Conservation (phyloP, 192 early-diverging fungal species). For the Dissophora globulifera region DNA sequence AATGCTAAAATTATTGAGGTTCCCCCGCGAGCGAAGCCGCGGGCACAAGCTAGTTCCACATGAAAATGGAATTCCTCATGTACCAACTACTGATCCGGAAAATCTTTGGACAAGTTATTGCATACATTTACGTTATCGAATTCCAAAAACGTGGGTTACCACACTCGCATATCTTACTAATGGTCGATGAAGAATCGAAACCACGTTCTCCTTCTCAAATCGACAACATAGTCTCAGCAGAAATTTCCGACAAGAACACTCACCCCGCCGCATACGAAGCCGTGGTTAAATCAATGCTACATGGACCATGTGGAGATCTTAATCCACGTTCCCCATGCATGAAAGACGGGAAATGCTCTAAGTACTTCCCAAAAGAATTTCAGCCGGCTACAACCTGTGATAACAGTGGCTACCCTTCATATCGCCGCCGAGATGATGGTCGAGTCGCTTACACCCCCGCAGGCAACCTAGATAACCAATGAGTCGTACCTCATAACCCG, state of each 20-base stretch:
- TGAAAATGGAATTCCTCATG: too few species aligned
- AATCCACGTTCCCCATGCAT: conserved; percentile 21
- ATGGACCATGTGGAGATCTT: conserved; percentile 32
- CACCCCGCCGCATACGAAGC: conserved; percentile 4
- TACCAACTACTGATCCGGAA: too few species aligned
- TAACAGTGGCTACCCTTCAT: background rate
- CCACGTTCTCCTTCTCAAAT: background rate
- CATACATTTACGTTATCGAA: conserved; percentile 11
- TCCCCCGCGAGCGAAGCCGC: too few species aligned
- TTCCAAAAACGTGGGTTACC: conserved; percentile 40
- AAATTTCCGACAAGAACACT: background rate
- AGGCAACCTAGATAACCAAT: conserved; percentile 29
- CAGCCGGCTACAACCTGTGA: background rate
- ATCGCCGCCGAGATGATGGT: background rate
- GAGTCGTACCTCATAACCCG: conserved; percentile 41
- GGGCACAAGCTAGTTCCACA: too few species aligned
- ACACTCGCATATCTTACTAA: conserved; percentile 31
- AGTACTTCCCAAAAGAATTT: background rate
- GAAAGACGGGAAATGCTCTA: background rate
- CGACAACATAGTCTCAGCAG: conserved; percentile 25
- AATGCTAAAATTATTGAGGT: too few species aligned
- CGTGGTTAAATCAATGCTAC: conserved; percentile 21
- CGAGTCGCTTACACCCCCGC: background rate
- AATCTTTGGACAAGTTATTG: background rate
- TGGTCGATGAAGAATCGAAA: conserved; percentile 5